Evolutionary conservation across 495 filamentous ascomycete species (phyloP), one percentile per base, ranked within the genome.

Genomic region (Trypethelium eluteriae): DNA sequence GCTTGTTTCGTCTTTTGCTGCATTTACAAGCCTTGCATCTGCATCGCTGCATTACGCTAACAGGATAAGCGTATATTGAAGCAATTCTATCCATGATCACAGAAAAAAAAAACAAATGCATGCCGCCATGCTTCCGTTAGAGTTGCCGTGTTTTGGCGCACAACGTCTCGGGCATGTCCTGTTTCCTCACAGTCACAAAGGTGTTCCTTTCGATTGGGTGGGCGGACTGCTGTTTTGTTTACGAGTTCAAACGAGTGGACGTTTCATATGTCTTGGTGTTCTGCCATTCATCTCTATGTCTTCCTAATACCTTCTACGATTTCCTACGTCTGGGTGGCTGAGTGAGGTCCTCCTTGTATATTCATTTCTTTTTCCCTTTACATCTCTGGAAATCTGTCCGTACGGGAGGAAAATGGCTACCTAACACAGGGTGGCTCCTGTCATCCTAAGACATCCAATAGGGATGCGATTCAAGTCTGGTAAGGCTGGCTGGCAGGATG

Each of bases 181-280:
- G n/a, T 53, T 25, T 14, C 5, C 11, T 5, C 11, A 25, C 5
- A 25, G 12, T 53, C n/a, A 5, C 5, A 53, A 5, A 14, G 12
- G n/a, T 53, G 49, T 53, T 53, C 18, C 49, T 44, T 7, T 59
- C 6, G 32, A 59, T 35, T 0, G 53, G 32, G 32, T 35, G 25
- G 53, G 36, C 36, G 53, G 7, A 7, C 6, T 36, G 32, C 7
- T 5, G 2, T 36, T 36, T 3, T 59, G 11, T 59, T 36, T 11
- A 59, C 53, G 53, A 59, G 25, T 59, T 5, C 11, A 25, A 36
- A 59, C 14, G 53, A 59, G 53, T 59, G 11, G 53, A 59, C 18
- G 53, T 59, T 59, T 59, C 53, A 59, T 36, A 34, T 59, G 53
- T 59, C 36, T 36, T 7, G 11, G 18, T 14, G 2, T 14, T 36